These are phyloP conservation scores for Exophiala aquamarina DNA, from an alignment of 2,329 filamentous ascomycete genomes.

Conservation along the genomic window DNA sequence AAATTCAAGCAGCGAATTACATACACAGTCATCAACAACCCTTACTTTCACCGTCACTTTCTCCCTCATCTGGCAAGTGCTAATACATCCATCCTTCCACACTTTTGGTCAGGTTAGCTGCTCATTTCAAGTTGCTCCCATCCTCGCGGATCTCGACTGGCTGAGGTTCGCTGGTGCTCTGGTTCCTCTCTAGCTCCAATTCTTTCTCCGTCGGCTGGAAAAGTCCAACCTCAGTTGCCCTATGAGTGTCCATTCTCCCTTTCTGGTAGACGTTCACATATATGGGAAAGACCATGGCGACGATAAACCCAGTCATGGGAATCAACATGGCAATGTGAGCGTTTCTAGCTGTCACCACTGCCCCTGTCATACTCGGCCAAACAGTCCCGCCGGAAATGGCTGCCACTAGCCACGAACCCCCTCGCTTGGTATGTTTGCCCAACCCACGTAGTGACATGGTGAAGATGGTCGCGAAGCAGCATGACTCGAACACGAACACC, in stretches of 20 bases:
- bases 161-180: no score
- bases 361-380: slow-evolving; percentile 68
- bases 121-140: no score
- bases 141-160: no score
- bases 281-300: slow-evolving; percentile 30
- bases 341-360: slow-evolving; percentile 30
- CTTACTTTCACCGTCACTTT: no score
- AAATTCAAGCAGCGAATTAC: no score
- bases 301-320: slow-evolving; percentile 29
- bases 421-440: slow-evolving; percentile 70
- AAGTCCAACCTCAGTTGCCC: slow-evolving; percentile 26
- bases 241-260: slow-evolving; percentile 29
- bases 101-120: no score
- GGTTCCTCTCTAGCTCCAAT: no score
- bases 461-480: slow-evolving; percentile 73
- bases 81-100: no score
- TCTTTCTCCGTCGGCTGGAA: no score
- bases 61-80: no score
- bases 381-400: slow-evolving; percentile 69
- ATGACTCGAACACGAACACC: slow-evolving; percentile 33
- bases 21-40: no score
- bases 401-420: slow-evolving; percentile 66
- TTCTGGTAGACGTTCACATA: slow-evolving; percentile 29
- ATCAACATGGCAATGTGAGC: slow-evolving; percentile 31
- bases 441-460: slow-evolving; percentile 70